Evolutionary conservation across 108 stramenopile species (phyloP).

Genomic region (Cyclostephanos invisitatus): DNA sequence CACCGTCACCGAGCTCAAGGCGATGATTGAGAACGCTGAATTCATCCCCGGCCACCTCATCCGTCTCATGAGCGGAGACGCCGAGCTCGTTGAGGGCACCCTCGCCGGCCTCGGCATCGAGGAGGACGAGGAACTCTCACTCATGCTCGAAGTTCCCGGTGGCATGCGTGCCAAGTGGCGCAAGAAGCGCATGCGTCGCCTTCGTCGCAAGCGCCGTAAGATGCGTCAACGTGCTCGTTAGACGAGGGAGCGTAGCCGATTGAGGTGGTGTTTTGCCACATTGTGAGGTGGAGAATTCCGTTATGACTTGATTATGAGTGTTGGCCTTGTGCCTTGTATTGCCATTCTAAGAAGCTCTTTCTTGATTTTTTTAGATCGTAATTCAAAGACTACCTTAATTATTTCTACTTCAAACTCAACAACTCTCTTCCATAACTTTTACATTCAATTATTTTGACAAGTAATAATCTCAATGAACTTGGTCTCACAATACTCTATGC

Average conservation of each 20-base stretch:
- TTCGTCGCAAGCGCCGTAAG: conserved; percentile 92
- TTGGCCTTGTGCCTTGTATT: not conserved
- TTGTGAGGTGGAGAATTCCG: not conserved
- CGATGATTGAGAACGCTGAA: conserved; percentile 87
- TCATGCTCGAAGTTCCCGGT: conserved; percentile 72
- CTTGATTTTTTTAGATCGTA: not conserved
- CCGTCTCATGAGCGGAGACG: conserved; percentile 71
- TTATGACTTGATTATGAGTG: not conserved
- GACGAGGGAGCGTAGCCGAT: not conserved
- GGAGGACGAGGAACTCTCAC: conserved; percentile 77
- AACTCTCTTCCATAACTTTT: not conserved
- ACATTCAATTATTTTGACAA: too few species aligned
- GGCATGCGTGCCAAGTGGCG: conserved; percentile 93
- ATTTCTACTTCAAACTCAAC: not conserved
- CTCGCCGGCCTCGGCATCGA: conserved; percentile 81
- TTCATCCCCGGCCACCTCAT: conserved; percentile 83
- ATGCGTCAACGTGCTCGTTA: conserved; percentile 95
- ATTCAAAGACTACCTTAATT: not conserved
- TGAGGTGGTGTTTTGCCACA: not conserved
- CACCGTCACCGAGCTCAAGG: conserved; percentile 84
- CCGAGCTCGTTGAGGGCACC: conserved; percentile 71
- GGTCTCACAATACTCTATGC: too few species aligned
- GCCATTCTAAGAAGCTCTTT: not conserved
- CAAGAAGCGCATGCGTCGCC: conserved; percentile 94
- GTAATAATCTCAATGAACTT: too few species aligned